Evolutionary conservation across 495 filamentous ascomycete species (phyloP).

Genomic region (Aspergillus biplanus): DNA sequence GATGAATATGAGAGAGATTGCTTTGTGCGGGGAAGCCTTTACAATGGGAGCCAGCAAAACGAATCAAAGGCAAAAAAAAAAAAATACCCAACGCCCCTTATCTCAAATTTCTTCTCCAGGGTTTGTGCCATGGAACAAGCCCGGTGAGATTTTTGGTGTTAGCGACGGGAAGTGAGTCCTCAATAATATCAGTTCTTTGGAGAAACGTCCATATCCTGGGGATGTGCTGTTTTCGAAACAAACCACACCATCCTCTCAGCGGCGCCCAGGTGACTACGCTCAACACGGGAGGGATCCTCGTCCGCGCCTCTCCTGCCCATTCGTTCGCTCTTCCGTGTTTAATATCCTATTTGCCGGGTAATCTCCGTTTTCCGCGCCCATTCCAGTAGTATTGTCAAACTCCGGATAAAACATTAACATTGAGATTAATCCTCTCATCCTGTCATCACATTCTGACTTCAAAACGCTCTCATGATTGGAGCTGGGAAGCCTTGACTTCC

Average conservation of each 20-base stretch:
- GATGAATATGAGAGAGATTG: not conserved
- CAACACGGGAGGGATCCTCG: not conserved
- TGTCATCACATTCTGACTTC: not conserved
- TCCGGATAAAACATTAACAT: conserved; percentile 5
- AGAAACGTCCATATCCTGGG: not conserved
- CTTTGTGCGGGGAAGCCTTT: not conserved
- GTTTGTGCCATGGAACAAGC: not conserved
- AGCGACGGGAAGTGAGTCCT: not conserved
- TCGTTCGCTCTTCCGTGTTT: conserved; percentile 10
- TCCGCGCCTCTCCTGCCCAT: not conserved
- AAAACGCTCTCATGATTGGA: too few relatives aligned
- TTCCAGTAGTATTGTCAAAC: not conserved
- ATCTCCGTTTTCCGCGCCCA: conserved; percentile 14
- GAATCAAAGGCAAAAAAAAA: too few relatives aligned
- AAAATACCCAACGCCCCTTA: not conserved
- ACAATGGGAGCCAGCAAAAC: not conserved
- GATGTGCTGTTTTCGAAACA: not conserved
- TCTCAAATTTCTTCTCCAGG: not conserved
- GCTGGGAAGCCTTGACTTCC: too few relatives aligned
- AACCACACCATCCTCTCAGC: not conserved
- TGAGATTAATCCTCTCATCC: not conserved
- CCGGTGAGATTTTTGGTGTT: conserved; percentile 1
- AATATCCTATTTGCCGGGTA: conserved; percentile 6
- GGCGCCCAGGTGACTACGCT: not conserved
- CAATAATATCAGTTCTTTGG: not conserved